These are phyloP conservation scores for Tremellales sp. DNA, from an alignment of 1,284 basidiomycete genomes.

Conservation along the genomic window DNA sequence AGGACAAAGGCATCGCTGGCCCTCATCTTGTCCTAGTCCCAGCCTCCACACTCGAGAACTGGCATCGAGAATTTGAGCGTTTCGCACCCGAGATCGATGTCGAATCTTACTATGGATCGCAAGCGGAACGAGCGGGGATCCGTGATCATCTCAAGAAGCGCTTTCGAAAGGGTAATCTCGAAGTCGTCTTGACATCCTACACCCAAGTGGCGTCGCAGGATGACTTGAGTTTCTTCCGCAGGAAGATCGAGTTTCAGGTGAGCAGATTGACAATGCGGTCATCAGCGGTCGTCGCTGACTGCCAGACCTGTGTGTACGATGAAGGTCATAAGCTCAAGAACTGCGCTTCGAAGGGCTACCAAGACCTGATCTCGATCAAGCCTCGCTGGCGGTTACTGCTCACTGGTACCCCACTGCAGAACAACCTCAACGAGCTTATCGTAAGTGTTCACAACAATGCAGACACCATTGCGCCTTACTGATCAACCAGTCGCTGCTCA, in stretches of 20 bases:
- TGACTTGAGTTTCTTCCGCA: constrained; percentile 84
- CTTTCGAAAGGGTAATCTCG: constrained; percentile 67
- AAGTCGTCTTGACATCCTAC: constrained; percentile 95
- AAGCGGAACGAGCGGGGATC: constrained; percentile 76
- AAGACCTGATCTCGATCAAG: constrained; percentile 76
- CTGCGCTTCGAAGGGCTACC: constrained; percentile 91
- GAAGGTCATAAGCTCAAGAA: constrained; percentile 97
- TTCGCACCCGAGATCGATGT: constrained; percentile 84
- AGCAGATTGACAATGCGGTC: constrained; percentile 57
- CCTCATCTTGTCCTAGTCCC: constrained; percentile 94
- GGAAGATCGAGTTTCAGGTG: constrained; percentile 85
- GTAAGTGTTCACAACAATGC: constrained; percentile 55
- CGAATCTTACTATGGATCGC: constrained; percentile 88
- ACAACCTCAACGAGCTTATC: constrained; percentile 79
- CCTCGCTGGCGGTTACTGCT: constrained; percentile 87
- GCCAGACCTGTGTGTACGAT: constrained; percentile 87
- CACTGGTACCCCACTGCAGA: constrained; percentile 89
- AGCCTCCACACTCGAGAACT: constrained; percentile 96
- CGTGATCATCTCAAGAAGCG: constrained; percentile 61
- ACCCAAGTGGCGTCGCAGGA: constrained; percentile 81
- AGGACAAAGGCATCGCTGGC: constrained; percentile 68
- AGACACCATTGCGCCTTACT: no score
- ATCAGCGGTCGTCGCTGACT: not conserved
- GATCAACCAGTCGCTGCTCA: constrained; percentile 80
- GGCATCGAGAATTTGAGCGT: constrained; percentile 90